Evolutionary conservation across 2,329 filamentous ascomycete genomes (phyloP), one percentile per base, ranked within the genome.

Genomic region (Thelonectria olida): DNA sequence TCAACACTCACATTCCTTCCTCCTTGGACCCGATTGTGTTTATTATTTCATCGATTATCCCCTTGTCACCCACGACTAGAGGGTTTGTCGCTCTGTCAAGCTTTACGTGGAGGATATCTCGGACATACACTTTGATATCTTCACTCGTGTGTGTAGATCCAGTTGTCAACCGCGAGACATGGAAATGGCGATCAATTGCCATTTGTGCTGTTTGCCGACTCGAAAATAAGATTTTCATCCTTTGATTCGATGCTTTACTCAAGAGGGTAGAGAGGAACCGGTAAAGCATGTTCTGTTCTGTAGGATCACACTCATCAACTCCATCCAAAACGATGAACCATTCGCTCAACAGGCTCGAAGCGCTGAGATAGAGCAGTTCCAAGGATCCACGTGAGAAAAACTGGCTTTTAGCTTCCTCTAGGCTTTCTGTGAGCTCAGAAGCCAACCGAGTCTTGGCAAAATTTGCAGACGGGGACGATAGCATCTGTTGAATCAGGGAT

Each of bases 1-100:
- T 12, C 12, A 3, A 2, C 2, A 52, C 62, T 60, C 22, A 65
- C 62, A 63, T 65, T 20, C 62, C 62, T n/a, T 60, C 12, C n/a
- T 63, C 60, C 7, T 60, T 65, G 7, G 48, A 39, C 6, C 31
- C 19, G 12, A 65, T 63, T 2, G 39, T 7, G 0, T 51, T 1
- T 5, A 56, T 22, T 15, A 65, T 63, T 1, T 62, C 52, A 0
- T 23, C 38, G 15, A 65, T 44, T 2, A 65, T 8, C 0, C 15
- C 2, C 8, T 1, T 0, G 6, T 65, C 52, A 10, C 25, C 36
- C 2, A 65, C 60, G 3, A 54, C 45, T 6, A 65, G 38, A 12
- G 59, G 47, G 4, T 38, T 34, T 7, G 28, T 42, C 1, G 38
- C 13, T 7, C 22, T 34, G 31, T 34, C 31, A 15, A 34, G 23